Percentiles rank a stretch among this genome's conserved stretches.
Conservation (phyloP, 2,329 filamentous ascomycete species). For the Grosmannia huntii region DNA sequence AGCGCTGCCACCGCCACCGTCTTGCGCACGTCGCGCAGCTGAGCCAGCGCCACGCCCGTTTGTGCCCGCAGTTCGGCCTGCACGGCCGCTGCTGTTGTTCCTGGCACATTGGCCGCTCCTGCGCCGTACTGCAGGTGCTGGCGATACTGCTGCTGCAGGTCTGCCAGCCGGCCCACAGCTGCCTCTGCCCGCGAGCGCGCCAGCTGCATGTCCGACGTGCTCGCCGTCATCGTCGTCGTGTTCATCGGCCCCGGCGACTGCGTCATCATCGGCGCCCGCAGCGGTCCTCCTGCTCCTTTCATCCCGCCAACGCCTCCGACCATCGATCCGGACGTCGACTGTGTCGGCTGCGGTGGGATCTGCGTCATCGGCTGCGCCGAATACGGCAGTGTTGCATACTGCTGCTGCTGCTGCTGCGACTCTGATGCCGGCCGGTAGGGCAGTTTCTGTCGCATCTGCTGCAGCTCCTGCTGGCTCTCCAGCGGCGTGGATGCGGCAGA, state of each 20-base stretch:
- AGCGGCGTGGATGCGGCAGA: neutral
- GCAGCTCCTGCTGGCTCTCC: neutral
- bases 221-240: conserved; percentile 5
- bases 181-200: conserved; percentile 16
- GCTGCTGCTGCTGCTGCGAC: neutral
- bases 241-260: conserved; percentile 12
- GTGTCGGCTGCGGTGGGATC: conserved; percentile 11
- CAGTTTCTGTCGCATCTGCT: neutral
- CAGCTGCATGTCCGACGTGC: conserved; percentile 10
- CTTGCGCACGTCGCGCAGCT: conserved; percentile 30
- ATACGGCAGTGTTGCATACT: neutral
- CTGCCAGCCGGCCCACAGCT: conserved; percentile 22
- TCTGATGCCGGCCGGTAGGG: neutral
- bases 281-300: neutral
- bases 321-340: conserved; percentile 9
- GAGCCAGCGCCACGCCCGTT: conserved; percentile 27
- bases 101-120: conserved; percentile 15
- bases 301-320: neutral
- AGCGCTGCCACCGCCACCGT: conserved; percentile 31
- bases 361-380: conserved; percentile 7
- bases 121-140: conserved; percentile 13
- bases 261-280: conserved; percentile 4
- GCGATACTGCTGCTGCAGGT: conserved; percentile 19
- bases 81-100: conserved; percentile 22
- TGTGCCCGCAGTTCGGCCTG: conserved; percentile 31